Evolutionary conservation across 2,329 filamentous ascomycete species (phyloP).

Genomic region (Thelonectria rubi): DNA sequence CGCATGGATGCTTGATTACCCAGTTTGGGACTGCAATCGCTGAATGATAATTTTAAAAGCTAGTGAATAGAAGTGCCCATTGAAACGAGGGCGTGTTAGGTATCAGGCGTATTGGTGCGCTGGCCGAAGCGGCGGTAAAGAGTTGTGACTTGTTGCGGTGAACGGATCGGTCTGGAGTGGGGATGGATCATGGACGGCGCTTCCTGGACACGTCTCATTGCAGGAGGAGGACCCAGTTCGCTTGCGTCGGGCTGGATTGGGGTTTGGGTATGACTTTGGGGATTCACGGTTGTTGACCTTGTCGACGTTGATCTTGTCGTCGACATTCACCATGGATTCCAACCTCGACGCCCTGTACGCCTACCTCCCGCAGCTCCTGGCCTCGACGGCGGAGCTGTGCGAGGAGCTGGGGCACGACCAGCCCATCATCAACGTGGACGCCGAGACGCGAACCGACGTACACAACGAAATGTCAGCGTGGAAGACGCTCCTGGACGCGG

Average conservation of each 20-base stretch:
- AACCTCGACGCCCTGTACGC: not conserved
- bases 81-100: not conserved
- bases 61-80: slow-evolving; percentile 5
- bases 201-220: not conserved
- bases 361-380: slow-evolving; percentile 12
- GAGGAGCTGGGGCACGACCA: slow-evolving; percentile 6
- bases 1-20: not conserved
- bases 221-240: not conserved
- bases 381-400: slow-evolving; percentile 9
- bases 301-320: too few relatives aligned
- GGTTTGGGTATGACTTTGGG: too few relatives aligned
- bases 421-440: not conserved
- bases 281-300: too few relatives aligned
- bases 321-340: not conserved
- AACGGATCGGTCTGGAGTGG: not conserved
- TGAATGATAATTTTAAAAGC: slow-evolving; percentile 17
- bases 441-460: slow-evolving; percentile 1
- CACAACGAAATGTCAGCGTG: slow-evolving; percentile 8
- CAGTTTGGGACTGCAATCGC: slow-evolving; percentile 6
- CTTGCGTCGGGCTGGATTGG: not conserved
- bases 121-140: not conserved
- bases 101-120: not conserved
- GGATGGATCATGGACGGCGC: not conserved
- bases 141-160: not conserved
- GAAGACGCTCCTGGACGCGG: slow-evolving; percentile 2